phyloP scores from a whole-genome alignment of 768 basidiomycete species.

The Mrakia frigida region DNA sequence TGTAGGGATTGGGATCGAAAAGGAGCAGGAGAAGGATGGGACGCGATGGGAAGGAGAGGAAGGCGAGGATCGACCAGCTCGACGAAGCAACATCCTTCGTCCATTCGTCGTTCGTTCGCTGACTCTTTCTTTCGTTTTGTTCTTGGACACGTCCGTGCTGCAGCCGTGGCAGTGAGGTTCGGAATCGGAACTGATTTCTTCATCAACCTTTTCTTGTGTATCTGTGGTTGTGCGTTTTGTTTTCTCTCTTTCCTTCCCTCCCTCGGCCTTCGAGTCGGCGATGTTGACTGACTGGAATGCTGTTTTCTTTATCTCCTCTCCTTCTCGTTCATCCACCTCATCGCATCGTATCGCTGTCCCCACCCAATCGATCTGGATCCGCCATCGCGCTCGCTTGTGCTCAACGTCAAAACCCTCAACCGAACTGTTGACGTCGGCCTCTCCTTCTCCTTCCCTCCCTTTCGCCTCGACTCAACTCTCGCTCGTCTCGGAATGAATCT shows the following conservation, averaged over 20 bases:
- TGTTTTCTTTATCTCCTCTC: not conserved
- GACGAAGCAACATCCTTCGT: not conserved
- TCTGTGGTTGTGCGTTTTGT: conserved; percentile 65
- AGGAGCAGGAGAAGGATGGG: too few relatives aligned
- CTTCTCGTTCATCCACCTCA: not conserved
- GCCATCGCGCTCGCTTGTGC: not conserved
- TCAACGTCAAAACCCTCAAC: not conserved
- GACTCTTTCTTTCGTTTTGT: not conserved
- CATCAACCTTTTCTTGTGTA: conserved; percentile 79
- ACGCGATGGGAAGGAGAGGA: too few relatives aligned
- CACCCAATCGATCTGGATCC: not conserved
- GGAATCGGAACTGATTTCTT: conserved; percentile 88
- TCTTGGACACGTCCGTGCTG: not conserved
- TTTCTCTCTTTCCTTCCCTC: not conserved
- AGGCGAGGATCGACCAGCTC: too few relatives aligned
- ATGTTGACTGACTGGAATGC: not conserved
- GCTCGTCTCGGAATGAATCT: not conserved
- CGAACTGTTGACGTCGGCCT: conserved; percentile 57
- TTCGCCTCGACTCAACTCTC: not conserved
- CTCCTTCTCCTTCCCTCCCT: too few relatives aligned
- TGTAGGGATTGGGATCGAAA: too few relatives aligned
- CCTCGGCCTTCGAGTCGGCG: not conserved
- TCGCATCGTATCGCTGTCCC: not conserved
- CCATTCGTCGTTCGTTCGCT: not conserved
- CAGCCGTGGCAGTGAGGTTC: conserved; percentile 89